Conservation (phyloP, 176 grass and related monocot genomes). For the Carex scoparia region DNA sequence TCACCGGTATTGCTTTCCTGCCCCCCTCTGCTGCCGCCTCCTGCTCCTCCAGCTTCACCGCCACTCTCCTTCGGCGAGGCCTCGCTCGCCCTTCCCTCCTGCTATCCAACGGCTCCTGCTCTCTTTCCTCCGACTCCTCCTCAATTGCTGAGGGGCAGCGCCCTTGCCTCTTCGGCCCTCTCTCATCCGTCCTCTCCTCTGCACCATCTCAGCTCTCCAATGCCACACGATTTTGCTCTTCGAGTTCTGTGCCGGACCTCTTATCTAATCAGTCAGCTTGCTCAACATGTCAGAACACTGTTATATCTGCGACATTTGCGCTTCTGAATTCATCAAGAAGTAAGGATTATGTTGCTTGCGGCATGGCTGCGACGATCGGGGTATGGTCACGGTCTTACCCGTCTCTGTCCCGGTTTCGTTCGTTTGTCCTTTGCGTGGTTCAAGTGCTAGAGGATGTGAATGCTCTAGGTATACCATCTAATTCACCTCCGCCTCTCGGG, state of each 20-base stretch:
- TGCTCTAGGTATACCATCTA: conserved; percentile 49
- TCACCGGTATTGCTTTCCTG: conserved; percentile 51
- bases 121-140: conserved; percentile 27
- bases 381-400: conserved; percentile 42
- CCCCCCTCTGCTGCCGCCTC: not conserved
- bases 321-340: conserved; percentile 32
- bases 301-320: conserved; percentile 35
- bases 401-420: conserved; percentile 23
- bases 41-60: conserved; percentile 43
- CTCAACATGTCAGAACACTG: conserved; percentile 39
- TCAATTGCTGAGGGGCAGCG: conserved; percentile 30
- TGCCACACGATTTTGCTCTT: conserved; percentile 43
- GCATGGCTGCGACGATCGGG: conserved; percentile 50
- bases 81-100: conserved; percentile 38
- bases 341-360: conserved; percentile 72
- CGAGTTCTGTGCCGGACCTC: conserved; percentile 11
- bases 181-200: conserved; percentile 20
- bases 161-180: conserved; percentile 26
- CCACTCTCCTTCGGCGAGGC: conserved; percentile 24
- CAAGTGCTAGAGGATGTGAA: conserved; percentile 64
- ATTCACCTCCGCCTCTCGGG: conserved; percentile 27
- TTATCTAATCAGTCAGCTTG: conserved; percentile 16
- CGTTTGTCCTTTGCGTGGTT: conserved; percentile 58
- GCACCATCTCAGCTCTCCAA: conserved; percentile 34
- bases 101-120: conserved; percentile 29